Evolutionary conservation across 768 basidiomycete species (phyloP), one percentile per base, ranked within the genome.

Genomic region (Tephrocybe sp.): DNA sequence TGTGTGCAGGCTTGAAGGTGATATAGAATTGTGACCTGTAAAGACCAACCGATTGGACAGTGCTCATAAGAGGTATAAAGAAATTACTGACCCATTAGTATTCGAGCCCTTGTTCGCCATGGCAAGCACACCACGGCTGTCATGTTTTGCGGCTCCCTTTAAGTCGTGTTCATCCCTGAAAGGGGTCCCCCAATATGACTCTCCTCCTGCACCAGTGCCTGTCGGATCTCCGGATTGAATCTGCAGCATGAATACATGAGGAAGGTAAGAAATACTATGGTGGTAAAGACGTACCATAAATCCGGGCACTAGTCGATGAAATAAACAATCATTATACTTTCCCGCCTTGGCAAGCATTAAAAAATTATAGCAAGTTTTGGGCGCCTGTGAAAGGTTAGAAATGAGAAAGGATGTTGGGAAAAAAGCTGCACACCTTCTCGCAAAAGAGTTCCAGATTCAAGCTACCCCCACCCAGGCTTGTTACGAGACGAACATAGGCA

Each of bases 321-420:
- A 99, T 19, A 92, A 68, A 50, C 85, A 86, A 57, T 92, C 74
- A 56, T 98, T 85, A 61, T 98, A 99, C 61, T 95, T 94, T 8
- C 94, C 92, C 19, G 84, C 76, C 53, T 84, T 82, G 0, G 97
- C 95, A 7, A 99, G 80, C 86, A 91, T 91, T 24, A 99, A 70
- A 68, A 98, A 99, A 65, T 99, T 99, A 67, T 99, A 99, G 59
- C 95, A 98, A 1, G 97, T 98, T 70, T 97, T 95, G 0, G 97
- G 97, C 9, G 96, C 97, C 91, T 94, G 32, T 18, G 30, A 28
- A 31, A 24, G 7, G 18, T 42, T 44, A 31, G 24, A 30, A 0
- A 5, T n/a, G 35, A 18, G 34, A 49, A 40, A 41, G 44, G 26
- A 36, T 22, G n/a, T 2, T 15, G 25, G 19, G 4, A 26, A 36